phyloP scores from a whole-genome alignment of 2,329 filamentous ascomycete species.

The Aspergillus ibericus region DNA sequence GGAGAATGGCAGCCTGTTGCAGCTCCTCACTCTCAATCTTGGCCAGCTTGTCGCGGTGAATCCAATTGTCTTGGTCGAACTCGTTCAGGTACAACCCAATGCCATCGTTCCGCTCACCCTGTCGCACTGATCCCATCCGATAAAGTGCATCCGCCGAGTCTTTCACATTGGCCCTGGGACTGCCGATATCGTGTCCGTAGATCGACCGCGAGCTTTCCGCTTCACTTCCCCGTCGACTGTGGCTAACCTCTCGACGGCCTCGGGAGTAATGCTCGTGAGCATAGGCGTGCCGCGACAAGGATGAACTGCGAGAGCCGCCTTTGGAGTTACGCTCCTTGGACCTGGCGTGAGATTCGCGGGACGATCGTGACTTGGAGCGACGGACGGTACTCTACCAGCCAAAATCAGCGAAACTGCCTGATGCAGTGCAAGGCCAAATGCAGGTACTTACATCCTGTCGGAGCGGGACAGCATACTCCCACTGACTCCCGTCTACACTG shows the following conservation, averaged over 20 bases:
- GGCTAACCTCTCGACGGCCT: conserved; percentile 35
- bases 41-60: conserved; percentile 52
- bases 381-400: conserved; percentile 23
- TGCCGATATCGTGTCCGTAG: conserved; percentile 32
- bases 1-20: conserved; percentile 48
- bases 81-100: conserved; percentile 16
- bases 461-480: conserved; percentile 41
- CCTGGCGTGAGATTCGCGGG: conserved; percentile 37
- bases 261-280: conserved; percentile 34
- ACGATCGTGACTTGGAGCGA: conserved; percentile 36
- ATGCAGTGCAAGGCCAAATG: not conserved
- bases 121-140: conserved; percentile 18
- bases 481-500: conserved; percentile 34
- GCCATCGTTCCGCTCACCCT: conserved; percentile 21
- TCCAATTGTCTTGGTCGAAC: conserved; percentile 47
- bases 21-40: conserved; percentile 53
- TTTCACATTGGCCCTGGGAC: conserved; percentile 23
- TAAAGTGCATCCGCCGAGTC: conserved; percentile 25
- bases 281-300: conserved; percentile 33
- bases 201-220: conserved; percentile 39
- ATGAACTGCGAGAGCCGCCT: conserved; percentile 42
- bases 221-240: conserved; percentile 41
- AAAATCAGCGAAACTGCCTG: not conserved
- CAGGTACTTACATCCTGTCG: conserved; percentile 35
- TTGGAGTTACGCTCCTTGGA: conserved; percentile 34